Evolutionary conservation across 2,329 filamentous ascomycete genomes (phyloP).

Genomic region (Alternaria infectoria): DNA sequence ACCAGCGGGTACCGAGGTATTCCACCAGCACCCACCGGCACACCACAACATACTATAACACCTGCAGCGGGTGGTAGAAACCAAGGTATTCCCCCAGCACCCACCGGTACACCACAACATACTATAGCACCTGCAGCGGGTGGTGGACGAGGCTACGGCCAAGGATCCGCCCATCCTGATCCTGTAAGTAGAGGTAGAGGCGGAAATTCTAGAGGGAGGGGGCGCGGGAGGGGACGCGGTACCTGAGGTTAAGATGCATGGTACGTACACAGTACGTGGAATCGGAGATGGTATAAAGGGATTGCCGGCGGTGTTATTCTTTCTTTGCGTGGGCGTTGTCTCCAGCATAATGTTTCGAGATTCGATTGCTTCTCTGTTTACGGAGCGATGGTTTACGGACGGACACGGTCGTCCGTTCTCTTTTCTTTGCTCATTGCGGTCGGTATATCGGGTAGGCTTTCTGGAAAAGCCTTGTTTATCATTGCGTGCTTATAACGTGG

Average conservation of each 20-base stretch:
- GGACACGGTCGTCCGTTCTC: background rate
- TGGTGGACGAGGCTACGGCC: background rate
- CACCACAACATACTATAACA: no score
- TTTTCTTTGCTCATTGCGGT: background rate
- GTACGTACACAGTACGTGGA: background rate
- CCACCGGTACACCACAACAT: background rate
- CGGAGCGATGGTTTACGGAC: background rate
- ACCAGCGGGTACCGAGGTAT: background rate
- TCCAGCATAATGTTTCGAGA: no score
- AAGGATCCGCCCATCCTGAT: background rate
- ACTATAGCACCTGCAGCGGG: background rate
- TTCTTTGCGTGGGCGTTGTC: background rate
- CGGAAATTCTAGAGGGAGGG: background rate
- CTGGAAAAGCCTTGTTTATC: background rate
- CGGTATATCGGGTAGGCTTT: background rate
- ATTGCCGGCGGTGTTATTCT: background rate
- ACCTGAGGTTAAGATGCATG: background rate
- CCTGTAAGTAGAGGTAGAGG: background rate
- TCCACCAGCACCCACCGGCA: background rate
- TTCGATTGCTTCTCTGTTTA: background rate
- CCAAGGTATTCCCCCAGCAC: no score
- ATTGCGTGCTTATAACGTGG: background rate
- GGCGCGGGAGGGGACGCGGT: background rate
- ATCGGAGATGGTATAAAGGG: background rate
- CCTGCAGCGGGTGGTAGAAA: no score